Conservation (phyloP, 192 early-diverging fungal genomes). For the Backusella morwellensis region DNA sequence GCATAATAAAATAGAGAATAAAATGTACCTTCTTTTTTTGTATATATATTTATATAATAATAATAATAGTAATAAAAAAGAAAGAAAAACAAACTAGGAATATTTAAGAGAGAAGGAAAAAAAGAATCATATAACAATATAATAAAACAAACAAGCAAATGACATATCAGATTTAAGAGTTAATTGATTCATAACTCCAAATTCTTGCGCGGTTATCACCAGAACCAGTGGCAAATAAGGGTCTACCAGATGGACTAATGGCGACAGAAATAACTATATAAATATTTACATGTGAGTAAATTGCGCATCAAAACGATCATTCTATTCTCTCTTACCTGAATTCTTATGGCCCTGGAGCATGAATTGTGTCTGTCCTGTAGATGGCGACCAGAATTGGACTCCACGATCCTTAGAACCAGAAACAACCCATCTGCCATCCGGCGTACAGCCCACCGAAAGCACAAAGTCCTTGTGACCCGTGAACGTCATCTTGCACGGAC, state of each 20-base stretch:
- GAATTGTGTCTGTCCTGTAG: conserved; percentile 71
- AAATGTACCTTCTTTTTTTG: background rate
- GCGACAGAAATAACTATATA: conserved; percentile 87
- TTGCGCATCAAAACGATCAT: background rate
- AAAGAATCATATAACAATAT: background rate
- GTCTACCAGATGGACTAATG: conserved; percentile 70
- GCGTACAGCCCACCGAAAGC: conserved; percentile 85
- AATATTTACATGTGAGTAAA: background rate
- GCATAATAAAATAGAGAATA: background rate
- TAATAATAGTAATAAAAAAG: background rate
- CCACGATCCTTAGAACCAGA: conserved; percentile 90
- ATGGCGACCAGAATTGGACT: conserved; percentile 89
- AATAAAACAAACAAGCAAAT: background rate
- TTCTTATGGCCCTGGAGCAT: conserved; percentile 97
- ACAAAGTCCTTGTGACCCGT: conserved; percentile 91
- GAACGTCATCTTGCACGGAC: conserved; percentile 45
- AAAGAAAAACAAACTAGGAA: background rate
- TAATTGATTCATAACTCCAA: conserved; percentile 73
- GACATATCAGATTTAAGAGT: background rate
- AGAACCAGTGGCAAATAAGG: conserved; percentile 92
- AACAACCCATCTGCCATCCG: conserved; percentile 87
- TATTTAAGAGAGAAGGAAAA: background rate
- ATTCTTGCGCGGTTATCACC: conserved; percentile 92
- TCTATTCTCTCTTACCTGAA: conserved; percentile 58
- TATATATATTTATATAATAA: too few relatives aligned